These are phyloP conservation scores for Dittrichia graveolens DNA, from an alignment of 129 eudicot species.

Conservation along the genomic window DNA sequence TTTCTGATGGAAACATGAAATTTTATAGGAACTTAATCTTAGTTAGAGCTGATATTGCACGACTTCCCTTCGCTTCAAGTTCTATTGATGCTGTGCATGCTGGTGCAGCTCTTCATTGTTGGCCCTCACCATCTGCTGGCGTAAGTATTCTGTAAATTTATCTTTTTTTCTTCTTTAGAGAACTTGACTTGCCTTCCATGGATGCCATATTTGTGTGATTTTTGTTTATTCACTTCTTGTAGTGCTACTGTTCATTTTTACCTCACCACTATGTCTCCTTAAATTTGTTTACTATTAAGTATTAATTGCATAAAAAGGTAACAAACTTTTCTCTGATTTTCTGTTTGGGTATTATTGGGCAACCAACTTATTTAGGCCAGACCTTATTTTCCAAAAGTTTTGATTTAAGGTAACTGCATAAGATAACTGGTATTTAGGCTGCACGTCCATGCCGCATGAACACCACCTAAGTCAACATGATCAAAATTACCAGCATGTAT, in stretches of 20 bases:
- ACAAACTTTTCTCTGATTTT: background rate
- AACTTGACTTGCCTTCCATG: background rate
- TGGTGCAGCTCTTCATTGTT: slow-evolving; percentile 98
- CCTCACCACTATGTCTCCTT: background rate
- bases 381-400: no score
- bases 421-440: background rate
- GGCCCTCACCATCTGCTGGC: slow-evolving; percentile 95
- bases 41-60: slow-evolving; percentile 94
- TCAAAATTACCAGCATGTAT: no score
- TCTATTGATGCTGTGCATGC: slow-evolving; percentile 94
- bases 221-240: background rate
- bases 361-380: background rate
- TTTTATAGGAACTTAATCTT: slow-evolving; percentile 58
- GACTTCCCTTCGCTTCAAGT: slow-evolving; percentile 84
- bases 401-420: background rate
- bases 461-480: no score
- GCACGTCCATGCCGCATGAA: background rate
- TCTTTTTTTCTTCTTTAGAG: slow-evolving; percentile 1
- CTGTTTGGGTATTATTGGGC: background rate
- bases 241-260: background rate
- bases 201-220: background rate
- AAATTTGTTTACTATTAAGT: background rate
- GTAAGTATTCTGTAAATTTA: slow-evolving; percentile 48
- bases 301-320: background rate
- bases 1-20: slow-evolving; percentile 26